Percentiles rank a stretch among this genome's conserved stretches.
Conservation (phyloP, 176 grass and related monocot genomes). For the Eragrostis nindensis region DNA sequence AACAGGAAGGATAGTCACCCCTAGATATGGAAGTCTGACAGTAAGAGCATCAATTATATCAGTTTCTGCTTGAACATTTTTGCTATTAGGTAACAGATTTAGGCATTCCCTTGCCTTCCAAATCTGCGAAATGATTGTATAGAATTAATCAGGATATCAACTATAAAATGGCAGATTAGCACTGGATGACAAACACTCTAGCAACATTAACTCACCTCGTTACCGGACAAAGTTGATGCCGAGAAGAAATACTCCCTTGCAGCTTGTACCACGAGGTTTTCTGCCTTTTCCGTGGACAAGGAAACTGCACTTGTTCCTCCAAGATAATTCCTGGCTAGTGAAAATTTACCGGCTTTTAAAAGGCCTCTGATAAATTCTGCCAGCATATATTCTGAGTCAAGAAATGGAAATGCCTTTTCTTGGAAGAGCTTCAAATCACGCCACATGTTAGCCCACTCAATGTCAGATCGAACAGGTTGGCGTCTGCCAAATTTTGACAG, state of each 20-base stretch:
- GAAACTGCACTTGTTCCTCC: conserved; percentile 84
- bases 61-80: conserved; percentile 80
- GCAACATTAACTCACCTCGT: conserved; percentile 67
- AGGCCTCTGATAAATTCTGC: conserved; percentile 93
- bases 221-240: conserved; percentile 85
- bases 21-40: conserved; percentile 87
- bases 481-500: conserved; percentile 94
- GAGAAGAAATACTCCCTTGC: conserved; percentile 99
- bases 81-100: conserved; percentile 80
- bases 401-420: conserved; percentile 97
- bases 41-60: conserved; percentile 96
- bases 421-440: conserved; percentile 87
- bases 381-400: conserved; percentile 94
- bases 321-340: conserved; percentile 96
- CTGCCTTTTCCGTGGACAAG: conserved; percentile 71
- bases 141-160: conserved; percentile 38
- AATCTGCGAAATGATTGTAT: conserved; percentile 67
- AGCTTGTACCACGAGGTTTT: conserved; percentile 90
- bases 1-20: conserved; percentile 93
- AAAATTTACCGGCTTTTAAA: conserved; percentile 96
- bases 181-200: conserved; percentile 33
- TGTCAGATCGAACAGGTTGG: conserved; percentile 84
- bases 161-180: conserved; percentile 25
- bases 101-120: conserved; percentile 99
- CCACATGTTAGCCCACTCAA: conserved; percentile 94